Conservation (phyloP, 495 filamentous ascomycete species). For the Trichoderma reesei region DNA sequence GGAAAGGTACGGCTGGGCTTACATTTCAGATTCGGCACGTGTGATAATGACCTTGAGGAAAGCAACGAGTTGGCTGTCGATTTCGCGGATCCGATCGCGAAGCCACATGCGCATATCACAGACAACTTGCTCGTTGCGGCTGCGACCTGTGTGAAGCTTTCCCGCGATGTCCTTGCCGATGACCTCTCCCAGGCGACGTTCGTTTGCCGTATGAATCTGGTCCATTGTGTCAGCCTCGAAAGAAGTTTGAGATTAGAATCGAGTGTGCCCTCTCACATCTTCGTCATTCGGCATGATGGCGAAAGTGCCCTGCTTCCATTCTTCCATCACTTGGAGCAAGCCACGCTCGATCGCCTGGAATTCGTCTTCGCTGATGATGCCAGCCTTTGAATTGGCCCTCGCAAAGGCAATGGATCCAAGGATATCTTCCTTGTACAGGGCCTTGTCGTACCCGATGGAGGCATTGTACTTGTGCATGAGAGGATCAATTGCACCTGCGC, state of each 20-base stretch:
- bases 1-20: conserved; percentile 17
- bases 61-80: conserved; percentile 54
- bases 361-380: conserved; percentile 49
- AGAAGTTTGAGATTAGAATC: conserved; percentile 40
- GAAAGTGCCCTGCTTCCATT: conserved; percentile 55
- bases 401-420: conserved; percentile 70
- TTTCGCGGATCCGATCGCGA: conserved; percentile 55
- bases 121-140: conserved; percentile 83
- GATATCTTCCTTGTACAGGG: conserved; percentile 67
- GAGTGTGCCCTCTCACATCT: conserved; percentile 42
- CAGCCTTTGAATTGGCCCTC: conserved; percentile 59
- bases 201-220: conserved; percentile 75
- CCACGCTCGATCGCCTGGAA: conserved; percentile 7
- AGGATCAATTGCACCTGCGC: conserved; percentile 59
- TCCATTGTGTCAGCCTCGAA: conserved; percentile 45
- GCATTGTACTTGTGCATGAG: conserved; percentile 77
- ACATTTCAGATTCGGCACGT: conserved; percentile 52
- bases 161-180: conserved; percentile 73
- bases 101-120: conserved; percentile 87
- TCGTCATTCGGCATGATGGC: conserved; percentile 50
- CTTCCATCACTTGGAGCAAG: conserved; percentile 45
- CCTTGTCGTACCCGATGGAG: conserved; percentile 62
- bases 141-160: conserved; percentile 81
- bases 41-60: conserved; percentile 58
- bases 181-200: conserved; percentile 72